Evolutionary conservation across 2,329 filamentous ascomycete genomes (phyloP).

Genomic region (Rugonectria rugulosa): DNA sequence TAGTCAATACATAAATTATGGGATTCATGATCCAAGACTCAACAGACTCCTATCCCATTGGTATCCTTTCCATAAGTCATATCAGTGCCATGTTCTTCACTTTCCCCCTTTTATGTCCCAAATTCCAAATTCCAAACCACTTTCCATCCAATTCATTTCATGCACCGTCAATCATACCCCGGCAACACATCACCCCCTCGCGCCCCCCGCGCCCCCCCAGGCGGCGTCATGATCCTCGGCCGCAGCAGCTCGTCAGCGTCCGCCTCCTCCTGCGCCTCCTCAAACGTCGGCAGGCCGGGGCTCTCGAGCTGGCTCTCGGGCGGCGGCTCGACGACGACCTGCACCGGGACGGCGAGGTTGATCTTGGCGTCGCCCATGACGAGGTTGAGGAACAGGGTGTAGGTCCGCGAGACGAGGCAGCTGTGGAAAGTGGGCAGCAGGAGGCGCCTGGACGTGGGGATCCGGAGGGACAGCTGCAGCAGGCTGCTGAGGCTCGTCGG

Average conservation of each 20-base stretch:
- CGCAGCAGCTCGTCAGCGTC: conserved; percentile 11
- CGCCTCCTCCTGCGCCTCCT: conserved; percentile 11
- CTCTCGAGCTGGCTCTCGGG: neutral
- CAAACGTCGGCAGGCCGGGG: neutral
- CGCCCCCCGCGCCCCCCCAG: neutral
- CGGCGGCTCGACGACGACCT: conserved; percentile 5
- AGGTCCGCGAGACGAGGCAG: conserved; percentile 14
- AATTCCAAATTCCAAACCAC: no score
- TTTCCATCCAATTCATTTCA: no score
- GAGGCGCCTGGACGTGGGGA: conserved; percentile 1
- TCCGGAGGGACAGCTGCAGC: neutral
- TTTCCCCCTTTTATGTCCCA: no score
- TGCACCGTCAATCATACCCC: neutral
- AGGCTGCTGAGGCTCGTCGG: neutral
- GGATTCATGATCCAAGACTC: no score
- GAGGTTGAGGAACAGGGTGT: conserved; percentile 2
- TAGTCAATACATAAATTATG: no score
- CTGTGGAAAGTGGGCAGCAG: conserved; percentile 14
- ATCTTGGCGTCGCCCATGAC: conserved; percentile 1
- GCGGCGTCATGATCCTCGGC: conserved; percentile 8
- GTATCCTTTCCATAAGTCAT: no score
- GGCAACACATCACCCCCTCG: neutral
- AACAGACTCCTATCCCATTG: no score
- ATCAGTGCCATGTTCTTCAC: no score
- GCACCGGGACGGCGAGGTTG: neutral